These are phyloP conservation scores for Trichoderma afroharzianum DNA, from an alignment of 2,329 filamentous ascomycete genomes.

Conservation along the genomic window DNA sequence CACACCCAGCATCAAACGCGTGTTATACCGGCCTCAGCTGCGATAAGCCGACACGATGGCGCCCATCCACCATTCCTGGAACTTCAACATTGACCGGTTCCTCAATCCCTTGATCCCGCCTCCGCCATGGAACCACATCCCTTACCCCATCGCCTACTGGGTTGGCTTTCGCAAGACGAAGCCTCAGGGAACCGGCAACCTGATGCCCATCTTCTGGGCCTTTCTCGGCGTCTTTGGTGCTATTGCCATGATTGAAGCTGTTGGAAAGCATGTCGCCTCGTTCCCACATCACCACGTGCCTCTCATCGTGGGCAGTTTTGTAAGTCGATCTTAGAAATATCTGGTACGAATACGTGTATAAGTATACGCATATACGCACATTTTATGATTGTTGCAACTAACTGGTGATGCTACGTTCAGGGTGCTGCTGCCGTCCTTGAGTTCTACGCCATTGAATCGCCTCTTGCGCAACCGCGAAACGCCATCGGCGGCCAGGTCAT, in stretches of 20 bases:
- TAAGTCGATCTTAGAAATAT: constrained; percentile 39
- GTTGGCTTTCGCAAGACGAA: constrained; percentile 56
- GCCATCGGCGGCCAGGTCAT: constrained; percentile 64
- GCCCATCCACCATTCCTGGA: constrained; percentile 34
- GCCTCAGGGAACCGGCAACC: constrained; percentile 47
- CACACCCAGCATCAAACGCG: too few species aligned
- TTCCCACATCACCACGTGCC: constrained; percentile 53
- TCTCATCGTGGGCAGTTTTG: constrained; percentile 66
- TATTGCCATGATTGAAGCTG: constrained; percentile 56
- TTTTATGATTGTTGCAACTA: not conserved
- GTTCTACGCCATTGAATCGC: constrained; percentile 68
- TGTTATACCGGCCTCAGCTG: not conserved
- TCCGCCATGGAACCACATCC: constrained; percentile 61
- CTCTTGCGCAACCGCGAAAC: constrained; percentile 70
- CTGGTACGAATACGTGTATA: not conserved
- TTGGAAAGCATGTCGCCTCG: constrained; percentile 50
- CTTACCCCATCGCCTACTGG: constrained; percentile 63
- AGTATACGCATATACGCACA: not conserved
- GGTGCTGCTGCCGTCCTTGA: constrained; percentile 73
- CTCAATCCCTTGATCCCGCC: constrained; percentile 67
- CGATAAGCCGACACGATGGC: not conserved
- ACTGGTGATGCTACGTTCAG: constrained; percentile 33
- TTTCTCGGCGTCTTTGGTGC: constrained; percentile 62
- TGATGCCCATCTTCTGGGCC: constrained; percentile 59
- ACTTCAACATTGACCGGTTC: constrained; percentile 74